Conservation (phyloP, 2,329 filamentous ascomycete genomes). For the Aulographum hederae region DNA sequence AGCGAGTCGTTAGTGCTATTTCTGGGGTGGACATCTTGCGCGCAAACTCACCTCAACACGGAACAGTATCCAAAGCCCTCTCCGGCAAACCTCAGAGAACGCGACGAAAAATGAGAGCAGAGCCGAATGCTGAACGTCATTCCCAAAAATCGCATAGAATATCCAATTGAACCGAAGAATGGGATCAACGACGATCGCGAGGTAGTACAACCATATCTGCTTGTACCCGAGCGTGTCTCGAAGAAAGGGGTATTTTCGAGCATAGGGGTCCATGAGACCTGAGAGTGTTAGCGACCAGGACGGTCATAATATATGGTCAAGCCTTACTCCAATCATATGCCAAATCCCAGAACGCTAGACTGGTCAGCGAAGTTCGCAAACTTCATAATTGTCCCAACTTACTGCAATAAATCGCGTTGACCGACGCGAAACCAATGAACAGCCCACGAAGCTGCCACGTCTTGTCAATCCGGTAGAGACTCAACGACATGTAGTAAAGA, state of each 20-base stretch:
- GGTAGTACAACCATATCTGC: slow-evolving; percentile 66
- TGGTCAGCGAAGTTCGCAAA: no score
- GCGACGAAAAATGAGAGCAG: slow-evolving; percentile 63
- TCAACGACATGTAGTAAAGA: slow-evolving; percentile 57
- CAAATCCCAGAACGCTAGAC: no score
- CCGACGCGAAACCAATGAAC: slow-evolving; percentile 62
- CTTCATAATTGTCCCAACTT: no score
- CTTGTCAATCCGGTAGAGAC: slow-evolving; percentile 61
- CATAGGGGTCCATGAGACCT: slow-evolving; percentile 4
- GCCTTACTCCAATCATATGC: slow-evolving; percentile 1
- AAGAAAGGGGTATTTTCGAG: slow-evolving; percentile 31
- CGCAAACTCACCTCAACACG: no score
- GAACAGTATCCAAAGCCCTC: slow-evolving; percentile 82
- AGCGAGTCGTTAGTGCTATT: no score
- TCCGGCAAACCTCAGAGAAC: slow-evolving; percentile 61
- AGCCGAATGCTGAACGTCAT: slow-evolving; percentile 67
- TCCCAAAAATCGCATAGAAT: slow-evolving; percentile 70
- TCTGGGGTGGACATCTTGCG: no score
- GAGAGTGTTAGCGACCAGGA: background rate
- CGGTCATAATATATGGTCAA: background rate
- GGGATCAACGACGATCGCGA: slow-evolving; percentile 65
- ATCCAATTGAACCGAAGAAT: slow-evolving; percentile 88
- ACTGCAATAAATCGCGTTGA: slow-evolving; percentile 74
- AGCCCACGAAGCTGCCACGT: slow-evolving; percentile 32
- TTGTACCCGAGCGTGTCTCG: slow-evolving; percentile 70